These are phyloP conservation scores for Verticillium isaacii DNA, from an alignment of 2,329 filamentous ascomycete genomes.

Conservation along the genomic window DNA sequence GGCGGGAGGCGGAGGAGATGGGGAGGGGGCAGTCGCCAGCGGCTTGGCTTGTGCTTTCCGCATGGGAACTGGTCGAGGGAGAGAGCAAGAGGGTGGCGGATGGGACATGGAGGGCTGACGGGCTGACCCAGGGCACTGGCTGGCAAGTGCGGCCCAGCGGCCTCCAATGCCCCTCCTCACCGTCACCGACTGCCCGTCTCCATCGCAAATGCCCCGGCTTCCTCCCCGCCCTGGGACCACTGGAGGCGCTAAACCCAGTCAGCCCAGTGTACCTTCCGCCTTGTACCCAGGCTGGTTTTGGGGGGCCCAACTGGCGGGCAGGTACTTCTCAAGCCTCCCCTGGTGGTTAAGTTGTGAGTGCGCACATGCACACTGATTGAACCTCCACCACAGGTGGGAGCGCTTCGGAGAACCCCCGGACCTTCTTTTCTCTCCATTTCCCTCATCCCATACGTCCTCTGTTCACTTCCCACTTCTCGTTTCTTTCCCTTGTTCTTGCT, in stretches of 20 bases:
- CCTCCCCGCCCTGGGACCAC: not conserved
- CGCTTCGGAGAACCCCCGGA: not conserved
- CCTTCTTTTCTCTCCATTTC: not conserved
- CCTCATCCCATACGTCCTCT: not conserved
- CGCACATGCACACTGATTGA: not conserved
- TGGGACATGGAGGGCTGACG: not conserved
- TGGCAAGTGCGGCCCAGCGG: not conserved
- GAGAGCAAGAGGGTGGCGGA: too few species aligned
- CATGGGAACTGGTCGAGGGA: too few species aligned
- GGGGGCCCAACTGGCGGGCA: not conserved
- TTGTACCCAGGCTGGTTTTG: not conserved
- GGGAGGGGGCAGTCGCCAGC: not conserved
- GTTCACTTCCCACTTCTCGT: not conserved
- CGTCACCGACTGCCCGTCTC: not conserved
- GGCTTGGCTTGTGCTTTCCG: too few species aligned
- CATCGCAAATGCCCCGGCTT: not conserved
- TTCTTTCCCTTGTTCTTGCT: not conserved
- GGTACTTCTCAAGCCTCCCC: not conserved
- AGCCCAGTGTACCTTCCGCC: not conserved
- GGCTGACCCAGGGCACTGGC: not conserved
- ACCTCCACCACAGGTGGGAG: not conserved
- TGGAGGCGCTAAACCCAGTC: not conserved
- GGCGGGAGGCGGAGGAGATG: too few species aligned
- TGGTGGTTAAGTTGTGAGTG: not conserved
- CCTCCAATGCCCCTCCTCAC: not conserved